phyloP scores from a whole-genome alignment of 257 asterid genomes.

The Nicotiana otophora region DNA sequence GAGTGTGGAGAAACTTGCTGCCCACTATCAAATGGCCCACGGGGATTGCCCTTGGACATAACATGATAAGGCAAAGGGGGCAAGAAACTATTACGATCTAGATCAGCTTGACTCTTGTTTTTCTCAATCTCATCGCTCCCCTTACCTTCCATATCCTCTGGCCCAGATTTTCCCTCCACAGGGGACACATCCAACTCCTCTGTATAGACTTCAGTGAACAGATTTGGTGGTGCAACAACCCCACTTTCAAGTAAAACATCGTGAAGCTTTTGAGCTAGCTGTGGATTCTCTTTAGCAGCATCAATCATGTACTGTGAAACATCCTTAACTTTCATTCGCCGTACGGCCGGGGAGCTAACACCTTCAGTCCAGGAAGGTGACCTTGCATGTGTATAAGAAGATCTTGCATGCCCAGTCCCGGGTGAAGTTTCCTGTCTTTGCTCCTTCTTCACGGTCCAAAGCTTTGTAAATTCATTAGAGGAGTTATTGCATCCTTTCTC shows the following conservation, averaged over 20 bases:
- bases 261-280: slow-evolving; percentile 89
- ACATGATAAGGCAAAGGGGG: slow-evolving; percentile 76
- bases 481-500: slow-evolving; percentile 12
- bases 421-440: slow-evolving; percentile 28
- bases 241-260: slow-evolving; percentile 94
- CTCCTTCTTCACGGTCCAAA: slow-evolving; percentile 25
- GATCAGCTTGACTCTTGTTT: slow-evolving; percentile 29
- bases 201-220: slow-evolving; percentile 67
- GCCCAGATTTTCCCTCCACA: slow-evolving; percentile 29
- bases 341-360: slow-evolving; percentile 76
- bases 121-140: slow-evolving; percentile 29
- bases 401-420: slow-evolving; percentile 34
- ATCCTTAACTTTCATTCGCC: slow-evolving; percentile 76
- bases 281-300: slow-evolving; percentile 94
- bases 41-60: slow-evolving; percentile 34
- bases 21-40: slow-evolving; percentile 28
- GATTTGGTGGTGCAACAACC: slow-evolving; percentile 85
- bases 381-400: slow-evolving; percentile 55
- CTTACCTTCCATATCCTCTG: slow-evolving; percentile 34
- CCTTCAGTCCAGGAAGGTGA: slow-evolving; percentile 99
- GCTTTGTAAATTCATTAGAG: slow-evolving; percentile 27
- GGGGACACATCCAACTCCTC: slow-evolving; percentile 36
- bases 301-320: slow-evolving; percentile 90
- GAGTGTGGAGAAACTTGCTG: slow-evolving; percentile 35
- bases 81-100: slow-evolving; percentile 39